Conservation (phyloP, 345 rosid species). For the Eucalyptus decipiens region DNA sequence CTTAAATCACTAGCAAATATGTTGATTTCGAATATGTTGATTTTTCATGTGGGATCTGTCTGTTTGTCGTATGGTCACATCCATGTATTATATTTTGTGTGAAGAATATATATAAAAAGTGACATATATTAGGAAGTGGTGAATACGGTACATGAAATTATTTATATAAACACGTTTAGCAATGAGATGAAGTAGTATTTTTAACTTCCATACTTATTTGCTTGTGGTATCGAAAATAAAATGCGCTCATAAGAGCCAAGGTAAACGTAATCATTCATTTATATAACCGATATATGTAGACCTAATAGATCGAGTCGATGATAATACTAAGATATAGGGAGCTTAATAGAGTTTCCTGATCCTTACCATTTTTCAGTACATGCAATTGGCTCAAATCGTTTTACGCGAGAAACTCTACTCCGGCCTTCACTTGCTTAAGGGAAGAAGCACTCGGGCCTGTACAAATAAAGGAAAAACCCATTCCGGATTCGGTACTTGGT, state of each 20-base stretch:
- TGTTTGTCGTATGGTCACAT: not conserved
- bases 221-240: no score
- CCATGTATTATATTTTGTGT: not conserved
- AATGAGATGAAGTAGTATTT: not conserved
- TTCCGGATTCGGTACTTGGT: not conserved
- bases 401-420: not conserved
- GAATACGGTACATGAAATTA: rapidly evolving
- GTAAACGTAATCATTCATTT: no score
- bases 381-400: not conserved
- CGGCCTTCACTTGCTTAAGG: not conserved
- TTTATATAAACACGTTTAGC: no score
- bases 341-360: not conserved
- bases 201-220: no score
- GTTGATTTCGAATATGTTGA: not conserved
- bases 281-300: not conserved
- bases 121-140: no score
- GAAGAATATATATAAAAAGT: no score
- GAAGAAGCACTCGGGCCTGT: not conserved
- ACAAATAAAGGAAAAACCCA: not conserved
- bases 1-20: no score
- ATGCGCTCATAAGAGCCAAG: no score
- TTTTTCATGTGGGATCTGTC: not conserved
- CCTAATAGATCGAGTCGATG: not conserved
- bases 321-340: not conserved
- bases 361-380: not conserved